These are phyloP conservation scores for Trypanosoma cruzi DNA, from an alignment of 208 protist species.

Conservation along the genomic window DNA sequence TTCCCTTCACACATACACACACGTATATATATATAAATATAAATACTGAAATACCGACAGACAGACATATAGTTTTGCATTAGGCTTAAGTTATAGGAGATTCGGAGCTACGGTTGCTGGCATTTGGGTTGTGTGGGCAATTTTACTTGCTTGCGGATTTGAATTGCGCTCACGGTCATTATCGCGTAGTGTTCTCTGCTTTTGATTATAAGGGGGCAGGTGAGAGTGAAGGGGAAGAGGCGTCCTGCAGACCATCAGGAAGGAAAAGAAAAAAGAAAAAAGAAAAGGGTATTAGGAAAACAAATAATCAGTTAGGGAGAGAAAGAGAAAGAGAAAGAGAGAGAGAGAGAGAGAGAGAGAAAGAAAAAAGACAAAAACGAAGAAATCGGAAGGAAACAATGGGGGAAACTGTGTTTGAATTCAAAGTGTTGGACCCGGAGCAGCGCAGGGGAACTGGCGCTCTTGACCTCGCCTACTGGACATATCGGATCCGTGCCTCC, in stretches of 20 bases:
- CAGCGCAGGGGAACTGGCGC: slow-evolving; percentile 58
- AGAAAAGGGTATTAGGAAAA: no score
- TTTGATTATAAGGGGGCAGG: neutral
- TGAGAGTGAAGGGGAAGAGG: neutral
- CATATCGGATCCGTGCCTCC: slow-evolving; percentile 55
- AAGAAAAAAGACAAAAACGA: slow-evolving; percentile 6
- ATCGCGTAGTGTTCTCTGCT: neutral
- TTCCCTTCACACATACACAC: no score
- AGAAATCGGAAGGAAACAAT: neutral
- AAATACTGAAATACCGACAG: no score
- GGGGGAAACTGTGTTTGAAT: slow-evolving; percentile 34
- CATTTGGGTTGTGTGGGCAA: neutral
- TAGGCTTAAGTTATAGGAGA: neutral
- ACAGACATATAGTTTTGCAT: no score
- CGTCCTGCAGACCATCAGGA: no score
- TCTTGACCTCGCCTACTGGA: slow-evolving; percentile 84
- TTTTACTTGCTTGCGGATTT: neutral
- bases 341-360: neutral
- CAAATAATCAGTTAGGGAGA: neutral
- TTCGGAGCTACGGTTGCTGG: neutral
- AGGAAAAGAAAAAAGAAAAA: slow-evolving; percentile 8
- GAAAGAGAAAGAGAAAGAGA: neutral
- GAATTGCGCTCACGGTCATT: neutral
- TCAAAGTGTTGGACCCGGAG: slow-evolving; percentile 41
- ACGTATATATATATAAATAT: neutral